Base-by-base conservation (phyloP, 2,329 filamentous ascomycete genomes). In the Neonectria coccinea region DNA sequence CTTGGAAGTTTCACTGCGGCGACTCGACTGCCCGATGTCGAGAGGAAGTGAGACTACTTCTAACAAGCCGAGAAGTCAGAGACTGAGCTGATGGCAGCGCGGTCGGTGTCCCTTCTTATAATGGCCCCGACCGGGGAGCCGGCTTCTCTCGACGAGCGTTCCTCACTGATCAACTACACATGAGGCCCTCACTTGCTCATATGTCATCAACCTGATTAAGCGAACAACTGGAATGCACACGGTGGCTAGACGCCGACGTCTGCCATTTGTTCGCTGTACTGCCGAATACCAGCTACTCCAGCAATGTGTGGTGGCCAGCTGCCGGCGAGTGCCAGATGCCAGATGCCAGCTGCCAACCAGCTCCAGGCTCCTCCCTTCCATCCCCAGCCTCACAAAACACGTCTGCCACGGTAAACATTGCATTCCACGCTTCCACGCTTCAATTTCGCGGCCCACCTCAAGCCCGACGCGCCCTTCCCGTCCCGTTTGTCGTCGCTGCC, bases 361-460 rank as follows among this genome's bases (percentile, higher is more conserved):
- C 59, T 5, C 53, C 67, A 18, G 27, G 48, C 62, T 50, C 59
- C 68, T 73, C 67, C 71, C 68, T 70, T 70, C 50, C 68, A 69
- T 70, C 50, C 36, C 68, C 73, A 75, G 67, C 73, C 70, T 68
- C 69, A 50, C 67, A 54, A 67, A 71, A 69, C 65, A 67, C 65
- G 56, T 68, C 70, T 59, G 53, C 65, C 67, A 56, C 65, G 64
- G 70, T 73, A 72, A 74, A 74, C 67, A 76, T 75, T 75, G 70
- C 74, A 76, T 76, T 76, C 73, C 74, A 65, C 54, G 47, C 48
- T 62, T 59, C 44, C 74, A 65, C 54, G 47, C 48, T 62, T 59
- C 44, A 62, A 53, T 51, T 41, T 42, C 12, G 29, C 22, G 45
- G 29, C 41, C 54, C 36, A 31, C 55, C 57, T 52, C 51, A 39